Evolutionary conservation across 2,329 filamentous ascomycete genomes (phyloP).

Genomic region (Ophiocordyceps camponoti-leonardi): DNA sequence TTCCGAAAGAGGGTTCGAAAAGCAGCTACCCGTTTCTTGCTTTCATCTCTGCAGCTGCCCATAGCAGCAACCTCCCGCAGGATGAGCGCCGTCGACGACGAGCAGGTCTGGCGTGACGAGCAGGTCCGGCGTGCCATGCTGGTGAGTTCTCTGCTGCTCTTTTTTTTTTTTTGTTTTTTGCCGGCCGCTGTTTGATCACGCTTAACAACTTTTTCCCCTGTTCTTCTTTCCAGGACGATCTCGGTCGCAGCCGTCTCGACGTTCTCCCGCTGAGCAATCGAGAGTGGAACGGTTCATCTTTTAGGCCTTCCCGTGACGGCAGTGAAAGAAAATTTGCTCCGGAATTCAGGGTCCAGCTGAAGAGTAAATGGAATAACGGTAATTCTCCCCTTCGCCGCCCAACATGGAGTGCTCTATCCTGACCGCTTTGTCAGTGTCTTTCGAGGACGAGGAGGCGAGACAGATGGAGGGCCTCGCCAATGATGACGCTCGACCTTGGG

Average conservation of each 20-base stretch:
- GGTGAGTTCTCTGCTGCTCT: too few relatives aligned
- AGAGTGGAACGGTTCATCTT: conserved; percentile 5
- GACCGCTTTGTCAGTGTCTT: conserved; percentile 2
- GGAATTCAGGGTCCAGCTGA: conserved; percentile 3
- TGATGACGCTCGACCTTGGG: conserved; percentile 8
- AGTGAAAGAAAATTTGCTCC: conserved; percentile 3
- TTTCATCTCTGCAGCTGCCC: too few relatives aligned
- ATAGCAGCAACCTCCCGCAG: too few relatives aligned
- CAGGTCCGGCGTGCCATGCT: too few relatives aligned
- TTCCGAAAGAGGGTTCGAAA: too few relatives aligned
- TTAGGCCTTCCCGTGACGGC: conserved; percentile 1
- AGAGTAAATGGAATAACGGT: conserved; percentile 7
- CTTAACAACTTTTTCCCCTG: background rate
- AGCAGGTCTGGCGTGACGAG: too few relatives aligned
- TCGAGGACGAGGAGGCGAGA: conserved; percentile 8
- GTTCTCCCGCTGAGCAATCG: conserved; percentile 6
- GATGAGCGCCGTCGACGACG: too few relatives aligned
- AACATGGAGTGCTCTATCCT: background rate
- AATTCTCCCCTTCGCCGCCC: background rate
- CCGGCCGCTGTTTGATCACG: background rate
- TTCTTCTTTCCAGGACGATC: conserved; percentile 5
- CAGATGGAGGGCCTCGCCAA: conserved; percentile 7
- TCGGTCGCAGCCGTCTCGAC: conserved; percentile 7
- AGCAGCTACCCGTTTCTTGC: too few relatives aligned
- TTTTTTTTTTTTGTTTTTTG: background rate